Conservation (phyloP, 805 yeast genomes). For the Candida saitoana region DNA sequence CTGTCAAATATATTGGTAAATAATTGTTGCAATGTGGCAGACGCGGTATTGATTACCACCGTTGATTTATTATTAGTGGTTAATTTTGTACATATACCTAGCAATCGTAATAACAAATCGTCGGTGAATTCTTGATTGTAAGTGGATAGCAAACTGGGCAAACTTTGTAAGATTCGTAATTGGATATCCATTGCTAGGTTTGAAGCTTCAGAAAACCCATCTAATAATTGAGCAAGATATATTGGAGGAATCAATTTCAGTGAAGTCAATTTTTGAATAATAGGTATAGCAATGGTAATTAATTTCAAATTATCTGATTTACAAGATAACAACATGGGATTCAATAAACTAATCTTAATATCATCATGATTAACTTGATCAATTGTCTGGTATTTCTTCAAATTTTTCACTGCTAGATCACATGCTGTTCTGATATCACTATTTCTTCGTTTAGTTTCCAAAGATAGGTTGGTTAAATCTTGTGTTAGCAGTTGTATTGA, state of each 20-base stretch:
- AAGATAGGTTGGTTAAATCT: constrained; percentile 57
- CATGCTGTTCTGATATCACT: constrained; percentile 57
- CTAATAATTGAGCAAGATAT: constrained; percentile 53
- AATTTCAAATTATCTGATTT: constrained; percentile 71
- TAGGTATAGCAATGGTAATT: constrained; percentile 66
- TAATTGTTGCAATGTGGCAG: constrained; percentile 88
- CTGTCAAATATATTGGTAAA: constrained; percentile 75
- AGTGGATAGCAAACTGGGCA: constrained; percentile 69
- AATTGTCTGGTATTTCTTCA: constrained; percentile 10
- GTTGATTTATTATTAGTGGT: constrained; percentile 66
- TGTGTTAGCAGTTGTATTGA: constrained; percentile 44
- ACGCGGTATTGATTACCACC: constrained; percentile 83
- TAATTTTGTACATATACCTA: constrained; percentile 67
- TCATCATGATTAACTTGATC: constrained; percentile 18
- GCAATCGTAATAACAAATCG: constrained; percentile 50
- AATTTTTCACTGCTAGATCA: constrained; percentile 17
- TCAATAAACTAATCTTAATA: constrained; percentile 14
- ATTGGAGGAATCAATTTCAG: constrained; percentile 51
- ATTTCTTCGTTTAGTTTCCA: constrained; percentile 70
- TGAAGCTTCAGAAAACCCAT: constrained; percentile 68
- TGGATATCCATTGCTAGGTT: constrained; percentile 78
- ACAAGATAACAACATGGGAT: constrained; percentile 72
- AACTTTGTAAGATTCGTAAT: constrained; percentile 74
- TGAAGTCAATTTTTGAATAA: constrained; percentile 59
- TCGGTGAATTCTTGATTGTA: constrained; percentile 57